Evolutionary conservation across 2,329 filamentous ascomycete genomes (phyloP).

Genomic region (Curvularia lunata): DNA sequence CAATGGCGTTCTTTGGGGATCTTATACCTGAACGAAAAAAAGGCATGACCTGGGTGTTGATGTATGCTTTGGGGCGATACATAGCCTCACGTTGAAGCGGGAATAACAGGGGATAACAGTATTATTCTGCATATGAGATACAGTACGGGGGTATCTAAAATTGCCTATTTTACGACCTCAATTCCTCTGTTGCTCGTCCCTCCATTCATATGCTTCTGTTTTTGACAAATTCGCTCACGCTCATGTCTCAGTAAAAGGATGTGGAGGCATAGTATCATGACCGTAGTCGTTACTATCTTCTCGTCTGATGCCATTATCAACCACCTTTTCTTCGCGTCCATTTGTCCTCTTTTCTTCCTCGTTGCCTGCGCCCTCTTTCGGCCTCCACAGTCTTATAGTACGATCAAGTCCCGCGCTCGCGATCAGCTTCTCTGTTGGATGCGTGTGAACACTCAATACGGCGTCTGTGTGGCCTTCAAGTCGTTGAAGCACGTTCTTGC

Average conservation of each 20-base stretch:
- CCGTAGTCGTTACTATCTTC: constrained; percentile 26
- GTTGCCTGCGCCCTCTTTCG: neutral
- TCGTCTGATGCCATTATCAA: constrained; percentile 2
- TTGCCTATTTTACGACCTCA: neutral
- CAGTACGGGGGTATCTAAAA: constrained; percentile 13
- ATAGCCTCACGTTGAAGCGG: neutral
- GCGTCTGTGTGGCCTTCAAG: constrained; percentile 63
- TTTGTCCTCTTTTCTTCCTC: neutral
- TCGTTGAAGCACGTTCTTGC: constrained; percentile 79
- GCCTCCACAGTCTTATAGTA: constrained; percentile 65
- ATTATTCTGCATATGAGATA: constrained; percentile 12
- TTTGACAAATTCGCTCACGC: neutral
- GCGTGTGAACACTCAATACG: constrained; percentile 66
- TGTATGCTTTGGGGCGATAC: neutral
- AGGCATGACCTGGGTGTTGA: neutral
- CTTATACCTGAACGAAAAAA: constrained; percentile 5
- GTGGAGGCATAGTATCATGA: constrained; percentile 28
- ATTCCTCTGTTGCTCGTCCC: neutral
- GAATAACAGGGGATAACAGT: neutral
- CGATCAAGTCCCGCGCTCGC: constrained; percentile 69
- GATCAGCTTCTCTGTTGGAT: constrained; percentile 60
- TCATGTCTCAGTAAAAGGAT: constrained; percentile 25
- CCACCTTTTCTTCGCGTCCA: neutral
- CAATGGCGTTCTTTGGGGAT: neutral
- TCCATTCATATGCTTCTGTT: neutral